phyloP scores from a whole-genome alignment of 805 yeast species.

The Blastobotrys peoriensis region DNA sequence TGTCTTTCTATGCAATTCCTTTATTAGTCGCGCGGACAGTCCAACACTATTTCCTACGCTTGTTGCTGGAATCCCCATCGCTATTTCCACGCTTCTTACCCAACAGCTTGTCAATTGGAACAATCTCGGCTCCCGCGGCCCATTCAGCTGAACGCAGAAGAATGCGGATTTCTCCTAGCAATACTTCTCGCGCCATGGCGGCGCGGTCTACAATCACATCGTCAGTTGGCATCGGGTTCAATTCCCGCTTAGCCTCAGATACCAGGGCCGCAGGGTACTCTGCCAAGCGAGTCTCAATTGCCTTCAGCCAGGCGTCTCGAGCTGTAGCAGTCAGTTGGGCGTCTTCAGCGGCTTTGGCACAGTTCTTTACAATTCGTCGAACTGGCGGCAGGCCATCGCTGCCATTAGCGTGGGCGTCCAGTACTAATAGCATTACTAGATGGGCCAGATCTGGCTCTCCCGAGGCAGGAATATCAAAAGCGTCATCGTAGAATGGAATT shows the following conservation, averaged over 20 bases:
- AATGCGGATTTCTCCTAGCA: slow-evolving; percentile 24
- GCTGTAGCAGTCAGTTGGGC: slow-evolving; percentile 13
- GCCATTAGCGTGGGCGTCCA: slow-evolving; percentile 2
- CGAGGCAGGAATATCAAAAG: slow-evolving; percentile 18
- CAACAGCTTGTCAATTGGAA: background rate
- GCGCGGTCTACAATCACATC: slow-evolving; percentile 10
- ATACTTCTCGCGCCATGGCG: slow-evolving; percentile 24
- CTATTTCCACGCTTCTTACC: slow-evolving; percentile 2
- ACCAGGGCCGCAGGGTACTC: slow-evolving; percentile 18
- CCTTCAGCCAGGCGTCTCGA: slow-evolving; percentile 9
- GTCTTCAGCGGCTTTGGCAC: slow-evolving; percentile 5
- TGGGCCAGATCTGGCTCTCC: slow-evolving; percentile 16
- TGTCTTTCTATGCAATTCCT: too few species aligned
- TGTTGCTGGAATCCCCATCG: too few species aligned
- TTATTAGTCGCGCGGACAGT: too few species aligned
- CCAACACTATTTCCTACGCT: too few species aligned
- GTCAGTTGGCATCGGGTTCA: background rate
- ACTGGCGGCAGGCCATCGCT: slow-evolving; percentile 2
- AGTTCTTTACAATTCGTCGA: slow-evolving; percentile 8
- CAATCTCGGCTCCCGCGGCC: slow-evolving; percentile 12
- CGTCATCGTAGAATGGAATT: slow-evolving; percentile 20
- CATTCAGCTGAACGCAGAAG: slow-evolving; percentile 22
- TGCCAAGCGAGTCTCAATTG: slow-evolving; percentile 15
- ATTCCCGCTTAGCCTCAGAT: background rate
- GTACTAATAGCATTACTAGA: slow-evolving; percentile 1